These are phyloP conservation scores for Penicillium sp. DNA, from an alignment of 2,329 filamentous ascomycete genomes.

Conservation along the genomic window DNA sequence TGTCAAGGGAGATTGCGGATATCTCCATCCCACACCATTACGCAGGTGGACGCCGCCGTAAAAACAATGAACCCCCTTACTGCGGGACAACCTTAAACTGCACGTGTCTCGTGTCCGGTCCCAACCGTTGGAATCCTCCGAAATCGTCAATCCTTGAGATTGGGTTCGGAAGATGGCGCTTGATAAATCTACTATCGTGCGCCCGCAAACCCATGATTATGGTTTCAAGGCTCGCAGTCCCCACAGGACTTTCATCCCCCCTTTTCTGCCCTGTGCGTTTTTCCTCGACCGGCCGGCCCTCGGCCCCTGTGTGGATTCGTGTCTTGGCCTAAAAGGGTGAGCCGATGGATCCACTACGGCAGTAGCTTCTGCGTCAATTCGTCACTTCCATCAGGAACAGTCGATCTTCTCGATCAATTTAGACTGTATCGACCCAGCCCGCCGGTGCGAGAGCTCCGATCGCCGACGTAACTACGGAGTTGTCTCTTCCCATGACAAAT, in stretches of 20 bases:
- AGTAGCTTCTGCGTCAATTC: background rate
- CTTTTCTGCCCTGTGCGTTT: background rate
- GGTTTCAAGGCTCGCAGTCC: background rate
- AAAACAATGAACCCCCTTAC: background rate
- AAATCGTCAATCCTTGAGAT: background rate
- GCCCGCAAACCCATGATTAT: background rate
- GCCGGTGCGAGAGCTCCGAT: slow-evolving; percentile 11
- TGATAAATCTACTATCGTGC: background rate
- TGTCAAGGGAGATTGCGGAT: background rate
- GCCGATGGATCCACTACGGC: slow-evolving; percentile 12
- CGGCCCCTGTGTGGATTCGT: background rate
- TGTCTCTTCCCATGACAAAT: slow-evolving; percentile 16
- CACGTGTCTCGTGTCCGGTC: background rate
- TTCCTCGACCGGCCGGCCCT: background rate
- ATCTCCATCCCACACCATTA: background rate
- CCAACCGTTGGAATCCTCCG: background rate
- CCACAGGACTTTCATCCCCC: background rate
- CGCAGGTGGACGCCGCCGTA: background rate
- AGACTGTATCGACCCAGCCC: slow-evolving; percentile 7
- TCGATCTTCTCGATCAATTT: slow-evolving; percentile 14
- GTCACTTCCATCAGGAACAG: background rate
- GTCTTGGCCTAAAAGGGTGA: background rate
- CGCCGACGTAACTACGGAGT: slow-evolving; percentile 1
- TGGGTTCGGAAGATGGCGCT: background rate
- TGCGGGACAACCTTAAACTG: slow-evolving; percentile 4